Evolutionary conservation across 2,329 filamentous ascomycete genomes (phyloP), one percentile per base, ranked within the genome.

Genomic region (Neofusicoccum cordaticola): DNA sequence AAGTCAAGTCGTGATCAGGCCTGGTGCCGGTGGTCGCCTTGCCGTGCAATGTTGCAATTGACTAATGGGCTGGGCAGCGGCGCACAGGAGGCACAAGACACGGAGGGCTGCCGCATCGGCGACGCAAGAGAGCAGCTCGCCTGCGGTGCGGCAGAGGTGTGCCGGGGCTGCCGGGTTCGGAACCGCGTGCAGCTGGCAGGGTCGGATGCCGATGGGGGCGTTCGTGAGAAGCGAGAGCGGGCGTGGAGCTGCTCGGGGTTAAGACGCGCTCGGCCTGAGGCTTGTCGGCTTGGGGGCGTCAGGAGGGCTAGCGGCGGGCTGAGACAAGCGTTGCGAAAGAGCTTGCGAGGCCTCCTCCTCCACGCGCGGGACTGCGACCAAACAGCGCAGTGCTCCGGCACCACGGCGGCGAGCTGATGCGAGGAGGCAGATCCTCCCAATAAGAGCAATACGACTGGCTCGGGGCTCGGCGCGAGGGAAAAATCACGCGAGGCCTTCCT

Each of bases 241-340:
- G 19, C 44, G 11, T 47, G 27, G 45, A 34, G 51, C 50, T 19
- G 37, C 13, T 45, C 53, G 53, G 39, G 41, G 41, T 22, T 17
- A 35, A 9, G n/a, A 8, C 37, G 39, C n/a, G 53, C 53, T 35
- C 53, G 53, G 53, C 39, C 22, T 17, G 39, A 45, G 39, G 53
- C 53, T 58, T 58, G 53, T 42, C 37, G n/a, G 50, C 45, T 17
- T 19, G 8, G 17, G 7, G 12, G 22, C 34, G 19, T 9, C 51
- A 56, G 51, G 42, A 60, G 56, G 31, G 42, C 22, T 34, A 17
- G 47, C 27, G 47, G 47, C 47, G 34, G 22, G 56, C 48, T 60
- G 56, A 60, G 56, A 60, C 56, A 60, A 60, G 56, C 60, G 60
- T 62, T 62, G 60, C 60, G 60, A 62, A 53, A 53, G 61, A 63